Percentiles rank a stretch among this genome's conserved stretches.
These are phyloP conservation scores for Macroventuria anomochaeta DNA, from an alignment of 2,329 filamentous ascomycete species.

Conservation along the genomic window DNA sequence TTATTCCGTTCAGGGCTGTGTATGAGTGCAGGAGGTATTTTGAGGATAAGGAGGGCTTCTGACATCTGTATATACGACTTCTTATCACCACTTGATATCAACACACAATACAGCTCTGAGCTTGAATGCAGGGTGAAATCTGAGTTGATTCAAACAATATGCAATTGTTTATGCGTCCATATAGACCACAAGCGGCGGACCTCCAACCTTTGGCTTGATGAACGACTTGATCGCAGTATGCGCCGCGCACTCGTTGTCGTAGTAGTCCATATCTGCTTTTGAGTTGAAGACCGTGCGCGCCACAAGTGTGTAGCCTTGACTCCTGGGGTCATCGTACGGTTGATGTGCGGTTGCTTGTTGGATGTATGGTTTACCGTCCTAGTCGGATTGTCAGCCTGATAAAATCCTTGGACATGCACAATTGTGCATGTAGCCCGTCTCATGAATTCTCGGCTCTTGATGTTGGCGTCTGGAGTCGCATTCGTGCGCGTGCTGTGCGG, in stretches of 20 bases:
- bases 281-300: constrained; percentile 69
- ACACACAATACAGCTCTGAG: background rate
- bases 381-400: background rate
- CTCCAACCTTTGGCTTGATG: constrained; percentile 36
- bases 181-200: constrained; percentile 38
- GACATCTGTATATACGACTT: constrained; percentile 17
- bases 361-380: constrained; percentile 77
- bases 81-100: background rate
- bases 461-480: background rate
- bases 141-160: background rate
- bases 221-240: constrained; percentile 58
- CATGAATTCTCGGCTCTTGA: background rate
- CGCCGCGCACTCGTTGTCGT: constrained; percentile 66
- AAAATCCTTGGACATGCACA: background rate
- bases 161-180: constrained; percentile 28
- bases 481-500: constrained; percentile 7
- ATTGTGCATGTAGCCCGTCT: background rate
- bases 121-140: background rate
- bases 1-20: constrained; percentile 75
- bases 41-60: constrained; percentile 64
- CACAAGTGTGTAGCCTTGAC: constrained; percentile 70
- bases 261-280: constrained; percentile 73
- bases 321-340: constrained; percentile 64
- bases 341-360: constrained; percentile 62
- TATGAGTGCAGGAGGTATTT: constrained; percentile 71